Percentiles rank a stretch among this genome's conserved stretches.
Evolutionary conservation across 208 protist genomes (phyloP).

Genomic region (Trypanosoma scelopori): DNA sequence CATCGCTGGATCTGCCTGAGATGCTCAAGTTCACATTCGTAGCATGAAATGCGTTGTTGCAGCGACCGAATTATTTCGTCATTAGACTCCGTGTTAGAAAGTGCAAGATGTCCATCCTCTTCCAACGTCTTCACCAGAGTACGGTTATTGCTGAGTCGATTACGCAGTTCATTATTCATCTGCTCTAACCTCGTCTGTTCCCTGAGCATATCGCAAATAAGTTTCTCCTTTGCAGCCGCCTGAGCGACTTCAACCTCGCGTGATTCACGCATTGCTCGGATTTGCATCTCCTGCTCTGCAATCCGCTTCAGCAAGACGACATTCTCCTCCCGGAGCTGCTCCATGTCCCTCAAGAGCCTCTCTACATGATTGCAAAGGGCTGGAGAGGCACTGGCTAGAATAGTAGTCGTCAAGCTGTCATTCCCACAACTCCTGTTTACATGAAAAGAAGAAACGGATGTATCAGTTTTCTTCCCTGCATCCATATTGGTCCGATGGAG

Average conservation of each 20-base stretch:
- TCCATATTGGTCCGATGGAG: no score
- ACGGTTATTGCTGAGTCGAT: conserved; percentile 19
- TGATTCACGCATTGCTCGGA: conserved; percentile 17
- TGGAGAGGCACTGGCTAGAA: conserved; percentile 8
- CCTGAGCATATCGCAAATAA: conserved; percentile 1
- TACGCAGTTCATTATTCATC: conserved; percentile 1
- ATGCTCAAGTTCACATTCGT: conserved; percentile 6
- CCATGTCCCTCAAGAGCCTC: conserved; percentile 16
- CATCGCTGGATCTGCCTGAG: background rate
- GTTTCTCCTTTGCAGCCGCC: background rate
- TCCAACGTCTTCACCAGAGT: conserved; percentile 20
- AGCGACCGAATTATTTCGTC: conserved; percentile 7
- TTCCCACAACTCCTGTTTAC: background rate
- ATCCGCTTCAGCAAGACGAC: conserved; percentile 18
- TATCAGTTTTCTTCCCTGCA: background rate
- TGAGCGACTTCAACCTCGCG: conserved; percentile 1
- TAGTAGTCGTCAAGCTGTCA: background rate
- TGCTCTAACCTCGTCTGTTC: conserved; percentile 7
- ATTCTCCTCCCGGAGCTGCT: conserved; percentile 45
- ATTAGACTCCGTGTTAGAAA: background rate
- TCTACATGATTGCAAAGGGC: conserved; percentile 19
- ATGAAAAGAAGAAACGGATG: background rate
- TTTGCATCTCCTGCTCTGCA: conserved; percentile 22
- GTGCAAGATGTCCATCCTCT: conserved; percentile 1
- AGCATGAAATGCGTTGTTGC: background rate